phyloP scores from a whole-genome alignment of 805 yeast species.

The Candida ipomoeae region DNA sequence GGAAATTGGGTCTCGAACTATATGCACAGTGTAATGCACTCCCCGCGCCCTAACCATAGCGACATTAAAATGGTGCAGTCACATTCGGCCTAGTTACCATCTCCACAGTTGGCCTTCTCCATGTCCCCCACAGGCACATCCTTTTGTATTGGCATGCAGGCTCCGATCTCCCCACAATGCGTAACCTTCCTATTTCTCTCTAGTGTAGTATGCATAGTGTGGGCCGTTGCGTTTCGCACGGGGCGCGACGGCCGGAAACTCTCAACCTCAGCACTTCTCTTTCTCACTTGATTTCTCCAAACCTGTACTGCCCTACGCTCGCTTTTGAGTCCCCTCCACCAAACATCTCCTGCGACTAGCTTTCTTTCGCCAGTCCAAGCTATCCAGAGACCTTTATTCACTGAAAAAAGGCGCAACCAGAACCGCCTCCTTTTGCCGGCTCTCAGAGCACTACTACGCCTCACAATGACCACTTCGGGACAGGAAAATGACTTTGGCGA shows the following conservation, averaged over 20 bases:
- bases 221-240: conserved; percentile 2
- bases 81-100: neutral
- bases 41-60: neutral
- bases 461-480: conserved; percentile 9
- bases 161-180: neutral
- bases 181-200: neutral
- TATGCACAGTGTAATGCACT: conserved; percentile 1
- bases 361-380: neutral
- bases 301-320: neutral
- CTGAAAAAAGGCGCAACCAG: neutral
- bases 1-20: neutral
- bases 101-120: neutral
- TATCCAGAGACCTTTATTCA: neutral
- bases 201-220: neutral
- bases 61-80: neutral
- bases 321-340: neutral
- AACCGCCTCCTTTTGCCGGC: neutral
- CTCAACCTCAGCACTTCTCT: neutral
- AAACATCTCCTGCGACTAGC: neutral
- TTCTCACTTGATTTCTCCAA: neutral
- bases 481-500: conserved; percentile 25
- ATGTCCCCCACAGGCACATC: neutral
- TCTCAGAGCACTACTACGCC: neutral
- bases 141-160: neutral
- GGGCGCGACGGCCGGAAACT: conserved; percentile 2